phyloP scores from a whole-genome alignment of 768 basidiomycete genomes.

The Asterophora lycoperdoides region DNA sequence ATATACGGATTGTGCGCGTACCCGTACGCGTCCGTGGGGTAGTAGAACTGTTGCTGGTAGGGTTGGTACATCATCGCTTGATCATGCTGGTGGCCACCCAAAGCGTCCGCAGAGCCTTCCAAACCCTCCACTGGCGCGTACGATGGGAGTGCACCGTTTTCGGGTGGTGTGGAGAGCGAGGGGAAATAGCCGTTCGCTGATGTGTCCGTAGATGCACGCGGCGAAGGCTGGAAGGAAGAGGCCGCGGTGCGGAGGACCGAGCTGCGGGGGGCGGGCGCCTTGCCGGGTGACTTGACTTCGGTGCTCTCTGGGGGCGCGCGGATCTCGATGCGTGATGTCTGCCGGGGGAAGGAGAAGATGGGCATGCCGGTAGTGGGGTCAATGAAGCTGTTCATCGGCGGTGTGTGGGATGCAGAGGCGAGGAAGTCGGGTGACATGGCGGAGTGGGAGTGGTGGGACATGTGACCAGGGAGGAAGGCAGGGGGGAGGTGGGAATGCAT shows the following conservation, averaged over 20 bases:
- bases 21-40: conserved; percentile 57
- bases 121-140: conserved; percentile 33
- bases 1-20: conserved; percentile 54
- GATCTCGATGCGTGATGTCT: conserved; percentile 70
- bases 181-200: conserved; percentile 18
- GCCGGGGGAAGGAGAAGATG: conserved; percentile 72
- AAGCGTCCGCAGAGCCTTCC: conserved; percentile 16
- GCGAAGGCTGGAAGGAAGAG: conserved; percentile 44
- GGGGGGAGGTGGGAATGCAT: conserved; percentile 52
- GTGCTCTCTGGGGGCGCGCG: conserved; percentile 46
- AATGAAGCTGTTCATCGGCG: conserved; percentile 58
- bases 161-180: conserved; percentile 8
- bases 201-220: conserved; percentile 20
- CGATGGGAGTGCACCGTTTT: conserved; percentile 13
- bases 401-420: conserved; percentile 51
- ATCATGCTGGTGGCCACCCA: conserved; percentile 12
- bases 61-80: conserved; percentile 48
- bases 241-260: conserved; percentile 49
- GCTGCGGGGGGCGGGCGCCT: conserved; percentile 27
- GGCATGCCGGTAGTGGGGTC: conserved; percentile 63
- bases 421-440: conserved; percentile 61
- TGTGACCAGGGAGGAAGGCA: conserved; percentile 57
- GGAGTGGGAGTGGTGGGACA: conserved; percentile 52
- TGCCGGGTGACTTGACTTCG: conserved; percentile 22
- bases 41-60: conserved; percentile 69